phyloP scores from a whole-genome alignment of 257 asterid genomes.

The Handroanthus guayacan region DNA sequence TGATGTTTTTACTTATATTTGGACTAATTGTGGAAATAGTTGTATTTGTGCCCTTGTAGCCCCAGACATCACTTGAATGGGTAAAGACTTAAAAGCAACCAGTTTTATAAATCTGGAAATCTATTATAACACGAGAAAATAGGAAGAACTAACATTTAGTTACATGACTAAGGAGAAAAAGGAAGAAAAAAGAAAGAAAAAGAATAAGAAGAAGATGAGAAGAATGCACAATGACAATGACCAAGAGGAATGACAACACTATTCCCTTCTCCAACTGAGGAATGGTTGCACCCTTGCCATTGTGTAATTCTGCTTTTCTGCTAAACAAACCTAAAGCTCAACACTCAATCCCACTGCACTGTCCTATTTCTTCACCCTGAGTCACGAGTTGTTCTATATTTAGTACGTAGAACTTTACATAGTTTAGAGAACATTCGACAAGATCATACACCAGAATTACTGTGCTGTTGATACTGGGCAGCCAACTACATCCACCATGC shows the following conservation, averaged over 20 bases:
- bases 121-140: not conserved
- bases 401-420: too few species aligned
- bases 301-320: slow-evolving; percentile 4
- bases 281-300: not conserved
- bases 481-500: slow-evolving; percentile 17
- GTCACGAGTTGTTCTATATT: not conserved
- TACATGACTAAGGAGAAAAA: too few species aligned
- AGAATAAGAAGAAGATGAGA: not conserved
- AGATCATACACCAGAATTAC: not conserved
- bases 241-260: too few species aligned
- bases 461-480: slow-evolving; percentile 3
- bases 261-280: not conserved
- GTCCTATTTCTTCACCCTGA: not conserved
- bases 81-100: too few species aligned
- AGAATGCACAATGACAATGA: slow-evolving; percentile 20
- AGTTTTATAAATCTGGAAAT: too few species aligned
- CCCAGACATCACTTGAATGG: too few species aligned
- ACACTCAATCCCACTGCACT: not conserved
- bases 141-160: not conserved
- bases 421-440: not conserved
- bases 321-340: not conserved
- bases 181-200: too few species aligned
- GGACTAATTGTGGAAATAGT: too few species aligned
- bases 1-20: too few species aligned
- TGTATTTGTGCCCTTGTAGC: too few species aligned